These are phyloP conservation scores for Dichotomopilus funicola DNA, from an alignment of 2,329 filamentous ascomycete genomes.

Conservation along the genomic window DNA sequence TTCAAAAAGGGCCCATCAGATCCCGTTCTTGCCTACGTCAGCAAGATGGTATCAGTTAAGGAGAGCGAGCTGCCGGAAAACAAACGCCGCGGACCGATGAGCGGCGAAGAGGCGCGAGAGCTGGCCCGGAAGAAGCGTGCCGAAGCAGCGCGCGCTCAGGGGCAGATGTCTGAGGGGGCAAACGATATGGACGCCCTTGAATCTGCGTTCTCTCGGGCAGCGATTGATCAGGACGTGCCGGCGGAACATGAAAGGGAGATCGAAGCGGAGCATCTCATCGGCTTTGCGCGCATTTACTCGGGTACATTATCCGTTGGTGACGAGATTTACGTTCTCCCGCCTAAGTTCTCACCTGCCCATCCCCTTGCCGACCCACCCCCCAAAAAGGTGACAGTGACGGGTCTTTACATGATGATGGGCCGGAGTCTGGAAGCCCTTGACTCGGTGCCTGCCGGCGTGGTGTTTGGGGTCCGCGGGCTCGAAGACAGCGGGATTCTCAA, in stretches of 20 bases:
- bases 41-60: conserved; percentile 95
- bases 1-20: conserved; percentile 66
- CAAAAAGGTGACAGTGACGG: conserved; percentile 75
- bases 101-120: conserved; percentile 82
- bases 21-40: conserved; percentile 89
- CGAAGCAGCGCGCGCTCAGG: conserved; percentile 76
- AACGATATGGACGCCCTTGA: conserved; percentile 50
- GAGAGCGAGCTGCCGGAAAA: conserved; percentile 89
- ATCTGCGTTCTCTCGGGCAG: conserved; percentile 54
- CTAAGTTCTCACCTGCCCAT: conserved; percentile 82
- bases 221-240: conserved; percentile 47
- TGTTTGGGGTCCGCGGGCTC: conserved; percentile 90
- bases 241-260: conserved; percentile 50
- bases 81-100: conserved; percentile 69
- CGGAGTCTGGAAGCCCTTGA: conserved; percentile 74
- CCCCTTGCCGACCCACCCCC: conserved; percentile 67
- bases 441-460: conserved; percentile 84
- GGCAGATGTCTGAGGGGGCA: conserved; percentile 38
- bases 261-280: conserved; percentile 83
- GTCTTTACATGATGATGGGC: conserved; percentile 94
- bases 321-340: conserved; percentile 80
- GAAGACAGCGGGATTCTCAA: conserved; percentile 86
- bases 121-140: conserved; percentile 82
- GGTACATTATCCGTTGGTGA: conserved; percentile 86
- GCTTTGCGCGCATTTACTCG: conserved; percentile 90